These are phyloP conservation scores for Plasmodium sp. DNA, from an alignment of 169 alveolate genomes.

Conservation along the genomic window DNA sequence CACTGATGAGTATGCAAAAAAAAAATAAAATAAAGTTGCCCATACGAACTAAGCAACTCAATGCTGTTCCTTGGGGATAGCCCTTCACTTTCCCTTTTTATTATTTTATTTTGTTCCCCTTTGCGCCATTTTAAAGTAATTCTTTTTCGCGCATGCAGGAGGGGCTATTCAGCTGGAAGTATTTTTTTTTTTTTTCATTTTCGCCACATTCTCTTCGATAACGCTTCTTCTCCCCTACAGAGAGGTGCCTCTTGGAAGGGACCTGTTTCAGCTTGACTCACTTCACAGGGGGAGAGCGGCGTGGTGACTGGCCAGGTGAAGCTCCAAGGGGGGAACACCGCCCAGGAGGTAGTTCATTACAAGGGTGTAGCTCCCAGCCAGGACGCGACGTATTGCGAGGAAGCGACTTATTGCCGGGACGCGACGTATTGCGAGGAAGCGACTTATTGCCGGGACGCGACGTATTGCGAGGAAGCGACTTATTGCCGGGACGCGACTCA, in stretches of 20 bases:
- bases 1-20: too few relatives aligned
- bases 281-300: not conserved
- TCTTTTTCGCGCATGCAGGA: not conserved
- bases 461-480: not conserved
- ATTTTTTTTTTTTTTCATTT: too few relatives aligned
- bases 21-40: too few relatives aligned
- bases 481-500: not conserved
- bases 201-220: not conserved
- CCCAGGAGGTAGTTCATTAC: not conserved
- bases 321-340: not conserved
- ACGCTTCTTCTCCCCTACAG: not conserved
- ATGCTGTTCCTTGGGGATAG: not conserved
- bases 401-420: not conserved
- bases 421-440: not conserved
- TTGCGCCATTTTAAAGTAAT: not conserved
- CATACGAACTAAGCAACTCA: not conserved
- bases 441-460: not conserved
- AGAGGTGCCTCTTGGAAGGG: not conserved
- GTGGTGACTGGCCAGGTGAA: not conserved
- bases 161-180: not conserved
- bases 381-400: not conserved
- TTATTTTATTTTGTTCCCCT: not conserved
- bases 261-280: not conserved
- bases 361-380: not conserved
- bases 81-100: not conserved